Percentiles rank a stretch among this genome's conserved stretches.
These are phyloP conservation scores for Ceratobasidium sp. DNA, from an alignment of 1,284 basidiomycete species.

Conservation along the genomic window DNA sequence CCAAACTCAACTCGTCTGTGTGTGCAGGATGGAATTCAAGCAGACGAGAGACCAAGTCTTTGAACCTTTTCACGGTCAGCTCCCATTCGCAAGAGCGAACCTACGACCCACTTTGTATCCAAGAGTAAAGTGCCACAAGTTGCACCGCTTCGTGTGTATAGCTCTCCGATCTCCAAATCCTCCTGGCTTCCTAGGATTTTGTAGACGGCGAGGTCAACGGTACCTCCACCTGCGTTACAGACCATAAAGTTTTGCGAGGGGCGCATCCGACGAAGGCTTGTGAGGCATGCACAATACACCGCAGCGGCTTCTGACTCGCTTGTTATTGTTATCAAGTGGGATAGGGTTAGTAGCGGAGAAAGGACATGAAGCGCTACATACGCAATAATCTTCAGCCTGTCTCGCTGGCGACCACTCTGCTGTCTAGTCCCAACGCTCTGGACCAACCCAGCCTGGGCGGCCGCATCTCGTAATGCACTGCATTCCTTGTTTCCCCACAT, in stretches of 20 bases:
- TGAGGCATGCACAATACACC: constrained; percentile 79
- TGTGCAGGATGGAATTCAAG: constrained; percentile 78
- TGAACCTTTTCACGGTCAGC: constrained; percentile 54
- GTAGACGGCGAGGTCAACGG: too few species aligned
- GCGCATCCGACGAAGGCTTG: constrained; percentile 73
- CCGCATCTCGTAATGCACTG: constrained; percentile 80
- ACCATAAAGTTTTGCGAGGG: too few species aligned
- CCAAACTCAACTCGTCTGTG: constrained; percentile 74
- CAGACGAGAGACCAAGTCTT: constrained; percentile 72
- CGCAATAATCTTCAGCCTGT: constrained; percentile 80
- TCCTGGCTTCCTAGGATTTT: constrained; percentile 72
- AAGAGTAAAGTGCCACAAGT: constrained; percentile 84
- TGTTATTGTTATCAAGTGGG: neutral
- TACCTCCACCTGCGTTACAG: too few species aligned
- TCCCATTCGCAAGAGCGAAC: neutral
- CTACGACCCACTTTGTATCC: constrained; percentile 60
- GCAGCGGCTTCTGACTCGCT: constrained; percentile 85
- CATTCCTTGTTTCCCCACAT: constrained; percentile 84
- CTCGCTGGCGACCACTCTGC: constrained; percentile 77
- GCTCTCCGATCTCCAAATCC: constrained; percentile 81
- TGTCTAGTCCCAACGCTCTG: constrained; percentile 61
- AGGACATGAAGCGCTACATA: constrained; percentile 47
- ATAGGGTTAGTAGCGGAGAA: neutral
- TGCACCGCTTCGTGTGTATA: constrained; percentile 79
- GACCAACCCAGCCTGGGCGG: constrained; percentile 77